Evolutionary conservation across 1,284 basidiomycete species (phyloP).

Genomic region (Xerocomus amazonicus): DNA sequence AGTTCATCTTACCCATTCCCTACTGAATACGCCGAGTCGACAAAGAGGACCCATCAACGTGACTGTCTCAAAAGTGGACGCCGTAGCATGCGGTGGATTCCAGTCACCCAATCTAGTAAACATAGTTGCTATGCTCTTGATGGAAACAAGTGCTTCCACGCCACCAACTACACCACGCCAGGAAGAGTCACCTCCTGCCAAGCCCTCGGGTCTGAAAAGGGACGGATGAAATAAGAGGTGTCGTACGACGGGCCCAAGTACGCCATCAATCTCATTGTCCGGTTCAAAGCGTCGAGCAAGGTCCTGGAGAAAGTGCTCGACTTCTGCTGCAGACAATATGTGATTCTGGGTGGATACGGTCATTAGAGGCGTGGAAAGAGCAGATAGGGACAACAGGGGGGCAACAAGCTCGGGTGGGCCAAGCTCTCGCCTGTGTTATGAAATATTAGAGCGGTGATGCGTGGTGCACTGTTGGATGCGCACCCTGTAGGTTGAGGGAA

Average conservation of each 20-base stretch:
- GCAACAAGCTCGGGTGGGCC: conserved; percentile 77
- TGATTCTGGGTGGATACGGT: conserved; percentile 15
- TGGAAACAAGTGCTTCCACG: conserved; percentile 73
- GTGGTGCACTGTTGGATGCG: conserved; percentile 28
- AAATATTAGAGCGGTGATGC: conserved; percentile 8
- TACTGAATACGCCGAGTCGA: conserved; percentile 77
- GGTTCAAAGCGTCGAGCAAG: conserved; percentile 67
- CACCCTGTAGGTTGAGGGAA: conserved; percentile 84
- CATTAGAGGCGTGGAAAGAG: conserved; percentile 52
- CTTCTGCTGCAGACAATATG: conserved; percentile 49
- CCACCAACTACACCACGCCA: conserved; percentile 90
- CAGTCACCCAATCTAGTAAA: conserved; percentile 71
- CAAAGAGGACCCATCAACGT: conserved; percentile 81
- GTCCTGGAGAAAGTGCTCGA: conserved; percentile 71
- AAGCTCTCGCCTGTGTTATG: conserved; percentile 50
- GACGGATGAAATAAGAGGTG: conserved; percentile 60
- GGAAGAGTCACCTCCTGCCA: conserved; percentile 63
- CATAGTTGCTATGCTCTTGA: conserved; percentile 82
- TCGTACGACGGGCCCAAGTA: conserved; percentile 58
- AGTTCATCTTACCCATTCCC: conserved; percentile 74
- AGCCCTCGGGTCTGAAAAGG: conserved; percentile 59
- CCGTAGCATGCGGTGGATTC: conserved; percentile 59
- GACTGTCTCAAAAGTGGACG: conserved; percentile 57
- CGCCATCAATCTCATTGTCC: conserved; percentile 51
- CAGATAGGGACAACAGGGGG: conserved; percentile 69